Base-by-base conservation (phyloP, 2,329 filamentous ascomycete species). In the Neocucurbitaria cava region DNA sequence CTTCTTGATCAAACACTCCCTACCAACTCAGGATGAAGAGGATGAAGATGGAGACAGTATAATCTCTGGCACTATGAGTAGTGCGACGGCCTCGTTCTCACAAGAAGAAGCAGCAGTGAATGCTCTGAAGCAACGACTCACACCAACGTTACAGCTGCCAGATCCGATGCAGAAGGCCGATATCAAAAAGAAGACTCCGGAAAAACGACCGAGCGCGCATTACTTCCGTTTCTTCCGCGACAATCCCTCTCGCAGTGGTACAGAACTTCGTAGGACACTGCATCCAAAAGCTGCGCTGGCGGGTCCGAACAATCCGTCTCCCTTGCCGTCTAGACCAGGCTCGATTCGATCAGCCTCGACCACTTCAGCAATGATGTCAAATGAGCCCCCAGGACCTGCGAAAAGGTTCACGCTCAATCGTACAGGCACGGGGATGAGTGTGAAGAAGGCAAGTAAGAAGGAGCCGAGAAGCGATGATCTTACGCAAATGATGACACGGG, bases 401-500 rank as follows among this genome's bases (percentile, higher is more conserved):
- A 78, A 76, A 61, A 71, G 74, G 15, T 76, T 76, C 52, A 59
- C 58, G 1, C 64, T 76, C 24, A 70, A 71, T 76, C 62, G 78
- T 57, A 61, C 75, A 47, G 77, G 80, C 13, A 71, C 69, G 6
- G 60, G 66, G 77, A 83, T 63, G 41, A 51, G 33, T 76, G 82
- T 72, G 78, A 82, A 64, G 74, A 76, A 52, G 70, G 72, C 58
- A 1, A 54, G 46, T 36, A 66, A 85, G 53, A 85, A 86, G 46
- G 85, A 89, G 50, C 85, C 87, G 55, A 84, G 86, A 5, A 89
- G 89, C 1, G 95, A 99, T 71, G 96, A 99, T 71, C 81, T 99
- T 38, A 95, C 92, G 10, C 92, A 96, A 79, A 99, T 99, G 95
- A 94, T 99, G 77, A 88, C 87, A 49, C 89, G 95, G 26, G 95